Percentiles rank a stretch among this genome's conserved stretches.
These are phyloP conservation scores for Hepatocystis sp. DNA, from an alignment of 169 alveolate genomes.

Conservation along the genomic window DNA sequence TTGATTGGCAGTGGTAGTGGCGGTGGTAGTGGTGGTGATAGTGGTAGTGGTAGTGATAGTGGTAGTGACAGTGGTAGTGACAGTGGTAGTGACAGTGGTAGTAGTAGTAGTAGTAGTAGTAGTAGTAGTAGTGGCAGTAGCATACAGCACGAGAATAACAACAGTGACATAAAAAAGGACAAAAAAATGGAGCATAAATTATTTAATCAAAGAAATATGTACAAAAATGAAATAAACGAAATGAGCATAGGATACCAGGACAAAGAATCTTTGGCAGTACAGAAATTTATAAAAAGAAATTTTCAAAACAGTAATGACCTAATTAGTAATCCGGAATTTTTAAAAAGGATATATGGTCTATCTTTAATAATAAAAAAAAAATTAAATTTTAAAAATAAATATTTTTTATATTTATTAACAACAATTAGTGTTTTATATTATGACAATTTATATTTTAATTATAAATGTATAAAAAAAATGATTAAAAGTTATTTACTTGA, in stretches of 20 bases:
- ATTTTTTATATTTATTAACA: slow-evolving; percentile 16
- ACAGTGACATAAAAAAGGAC: too few relatives aligned
- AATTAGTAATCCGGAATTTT: slow-evolving; percentile 31
- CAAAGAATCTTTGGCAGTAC: too few relatives aligned
- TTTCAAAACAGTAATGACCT: slow-evolving; percentile 3
- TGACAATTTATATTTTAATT: slow-evolving; percentile 23
- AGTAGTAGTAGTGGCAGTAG: too few relatives aligned
- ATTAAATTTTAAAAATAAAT: slow-evolving; percentile 20
- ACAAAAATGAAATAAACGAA: too few relatives aligned
- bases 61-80: too few relatives aligned
- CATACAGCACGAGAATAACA: too few relatives aligned
- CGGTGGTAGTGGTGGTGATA: not conserved
- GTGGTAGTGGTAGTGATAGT: too few relatives aligned
- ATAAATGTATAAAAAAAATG: slow-evolving; percentile 38
- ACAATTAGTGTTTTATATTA: slow-evolving; percentile 42
- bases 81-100: too few relatives aligned
- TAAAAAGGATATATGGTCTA: not conserved
- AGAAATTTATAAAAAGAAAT: not conserved
- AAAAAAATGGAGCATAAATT: too few relatives aligned
- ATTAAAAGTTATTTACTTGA: slow-evolving; percentile 37
- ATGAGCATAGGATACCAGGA: too few relatives aligned
- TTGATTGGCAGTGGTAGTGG: not conserved
- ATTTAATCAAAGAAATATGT: too few relatives aligned
- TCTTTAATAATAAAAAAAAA: slow-evolving; percentile 12
- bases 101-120: too few relatives aligned